Evolutionary conservation across 257 asterid species (phyloP).

Genomic region (Nicotiana sylvestris): DNA sequence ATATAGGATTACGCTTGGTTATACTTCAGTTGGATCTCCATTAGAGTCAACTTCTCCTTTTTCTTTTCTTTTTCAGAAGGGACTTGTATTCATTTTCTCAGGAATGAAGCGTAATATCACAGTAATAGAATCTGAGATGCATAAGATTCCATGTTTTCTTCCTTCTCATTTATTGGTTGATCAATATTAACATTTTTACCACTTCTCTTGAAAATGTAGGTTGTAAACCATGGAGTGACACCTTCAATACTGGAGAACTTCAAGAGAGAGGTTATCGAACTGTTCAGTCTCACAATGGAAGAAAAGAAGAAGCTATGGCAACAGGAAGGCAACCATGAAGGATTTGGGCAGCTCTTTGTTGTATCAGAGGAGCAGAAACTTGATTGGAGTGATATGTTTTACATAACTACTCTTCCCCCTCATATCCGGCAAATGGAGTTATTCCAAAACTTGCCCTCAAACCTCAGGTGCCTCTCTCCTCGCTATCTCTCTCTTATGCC

Average conservation of each 20-base stretch:
- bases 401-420: constrained; percentile 35
- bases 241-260: constrained; percentile 32
- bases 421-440: constrained; percentile 28
- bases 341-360: constrained; percentile 53
- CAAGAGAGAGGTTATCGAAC: constrained; percentile 24
- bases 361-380: constrained; percentile 53
- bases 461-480: constrained; percentile 30
- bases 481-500: background rate
- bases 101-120: background rate
- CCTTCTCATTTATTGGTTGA: background rate
- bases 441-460: constrained; percentile 31
- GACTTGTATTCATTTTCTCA: background rate
- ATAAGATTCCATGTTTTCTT: background rate
- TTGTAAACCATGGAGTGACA: constrained; percentile 43
- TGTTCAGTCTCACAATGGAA: constrained; percentile 37
- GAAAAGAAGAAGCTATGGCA: constrained; percentile 48
- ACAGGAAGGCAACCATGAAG: constrained; percentile 39
- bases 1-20: background rate
- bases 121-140: background rate
- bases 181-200: background rate
- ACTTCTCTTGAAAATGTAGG: constrained; percentile 13
- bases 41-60: background rate
- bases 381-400: constrained; percentile 61
- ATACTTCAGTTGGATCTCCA: background rate
- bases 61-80: too few relatives aligned